These are phyloP conservation scores for Juncus effusus DNA, from an alignment of 176 grass and related monocot genomes.

Conservation along the genomic window DNA sequence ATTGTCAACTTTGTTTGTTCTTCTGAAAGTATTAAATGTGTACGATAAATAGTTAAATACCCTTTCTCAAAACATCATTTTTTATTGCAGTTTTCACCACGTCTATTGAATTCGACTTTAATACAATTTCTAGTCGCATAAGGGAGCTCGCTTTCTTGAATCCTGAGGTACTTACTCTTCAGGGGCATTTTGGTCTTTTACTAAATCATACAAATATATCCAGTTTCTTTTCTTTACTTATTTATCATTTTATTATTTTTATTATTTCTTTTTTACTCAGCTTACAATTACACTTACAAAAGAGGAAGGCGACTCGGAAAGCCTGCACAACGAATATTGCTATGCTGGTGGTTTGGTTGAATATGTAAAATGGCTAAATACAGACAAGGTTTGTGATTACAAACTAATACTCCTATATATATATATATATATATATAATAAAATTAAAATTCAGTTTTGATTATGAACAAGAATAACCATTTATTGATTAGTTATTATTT, in stretches of 20 bases:
- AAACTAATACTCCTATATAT: too few species aligned
- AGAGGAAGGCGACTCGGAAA: conserved; percentile 48
- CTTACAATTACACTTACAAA: conserved; percentile 81
- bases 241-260: not conserved
- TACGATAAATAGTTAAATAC: too few species aligned
- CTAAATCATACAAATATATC: too few species aligned
- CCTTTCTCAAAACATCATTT: conserved; percentile 10
- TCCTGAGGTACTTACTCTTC: conserved; percentile 53
- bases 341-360: conserved; percentile 93
- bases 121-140: conserved; percentile 85
- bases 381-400: conserved; percentile 67
- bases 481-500: conserved; percentile 12
- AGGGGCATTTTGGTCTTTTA: too few species aligned
- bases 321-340: conserved; percentile 75
- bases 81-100: conserved; percentile 83
- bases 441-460: too few species aligned
- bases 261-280: conserved; percentile 34
- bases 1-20: conserved; percentile 5
- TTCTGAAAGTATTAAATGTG: too few species aligned
- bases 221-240: not conserved
- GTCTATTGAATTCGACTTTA: conserved; percentile 65
- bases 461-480: not conserved
- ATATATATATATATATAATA: too few species aligned
- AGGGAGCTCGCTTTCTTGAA: conserved; percentile 97
- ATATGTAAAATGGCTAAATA: conserved; percentile 97